Evolutionary conservation across 169 alveolate genomes (phyloP), one percentile per base, ranked within the genome.

Genomic region (Cystoisospora suis): DNA sequence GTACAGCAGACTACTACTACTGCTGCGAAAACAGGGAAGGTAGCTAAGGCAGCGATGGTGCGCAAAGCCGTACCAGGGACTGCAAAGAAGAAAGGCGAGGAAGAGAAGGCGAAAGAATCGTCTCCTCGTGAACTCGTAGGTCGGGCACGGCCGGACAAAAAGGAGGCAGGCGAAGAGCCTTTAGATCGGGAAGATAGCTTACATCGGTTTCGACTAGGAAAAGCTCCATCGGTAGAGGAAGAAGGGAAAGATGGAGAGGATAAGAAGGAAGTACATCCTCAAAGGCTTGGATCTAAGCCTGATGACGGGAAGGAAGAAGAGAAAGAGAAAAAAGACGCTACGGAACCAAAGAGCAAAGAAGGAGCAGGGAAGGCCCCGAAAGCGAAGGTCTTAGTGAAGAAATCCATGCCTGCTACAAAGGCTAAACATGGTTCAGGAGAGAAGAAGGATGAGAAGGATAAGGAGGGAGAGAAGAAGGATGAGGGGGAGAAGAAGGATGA

Each of bases 61-160:
- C n/a, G n/a, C n/a, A n/a, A n/a, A n/a, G n/a, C n/a, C n/a, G n/a
- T n/a, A n/a, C n/a, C n/a, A n/a, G n/a, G n/a, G n/a, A n/a, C n/a
- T n/a, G n/a, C n/a, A 5, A n/a, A 34, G 81, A 27, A 72, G 81
- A 72, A 72, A 32, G 17, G 38, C 9, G 49, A 72, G 38, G 49
- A 7, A 20, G 27, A 77, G 87, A 45, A 45, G 34, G 87, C 47
- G 47, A 69, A 77, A n/a, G n/a, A n/a, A n/a, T n/a, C n/a, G n/a
- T n/a, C n/a, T n/a, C n/a, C n/a, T n/a, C n/a, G n/a, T n/a, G n/a
- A n/a, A n/a, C n/a, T n/a, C n/a, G n/a, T n/a, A n/a, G n/a, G n/a
- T n/a, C n/a, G n/a, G n/a, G n/a, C n/a, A n/a, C n/a, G n/a, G n/a
- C n/a, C n/a, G n/a, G n/a, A n/a, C 45, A 45, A 7, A 36, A 59